These are phyloP conservation scores for Verticillium klebahnii DNA, from an alignment of 2,329 filamentous ascomycete genomes.

Conservation along the genomic window DNA sequence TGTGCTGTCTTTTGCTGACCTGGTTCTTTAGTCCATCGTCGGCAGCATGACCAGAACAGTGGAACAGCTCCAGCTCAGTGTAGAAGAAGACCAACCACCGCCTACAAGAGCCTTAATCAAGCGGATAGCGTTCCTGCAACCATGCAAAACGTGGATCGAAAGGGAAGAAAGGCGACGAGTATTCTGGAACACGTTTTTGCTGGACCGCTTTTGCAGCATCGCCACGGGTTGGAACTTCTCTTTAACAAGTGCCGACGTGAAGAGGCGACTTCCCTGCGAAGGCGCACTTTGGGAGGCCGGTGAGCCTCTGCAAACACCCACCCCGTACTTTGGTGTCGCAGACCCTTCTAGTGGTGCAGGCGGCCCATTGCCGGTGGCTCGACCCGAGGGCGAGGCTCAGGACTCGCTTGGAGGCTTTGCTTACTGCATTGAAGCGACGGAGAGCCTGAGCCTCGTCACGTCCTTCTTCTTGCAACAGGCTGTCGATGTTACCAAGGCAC, in stretches of 20 bases:
- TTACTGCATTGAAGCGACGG: conserved; percentile 40
- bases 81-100: conserved; percentile 23
- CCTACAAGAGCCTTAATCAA: conserved; percentile 25
- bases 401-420: conserved; percentile 33
- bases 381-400: conserved; percentile 18
- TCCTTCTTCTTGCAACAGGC: conserved; percentile 37
- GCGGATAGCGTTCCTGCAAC: conserved; percentile 27
- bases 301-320: conserved; percentile 27
- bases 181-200: conserved; percentile 35
- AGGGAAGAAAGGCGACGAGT: conserved; percentile 32
- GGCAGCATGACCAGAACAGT: conserved; percentile 33
- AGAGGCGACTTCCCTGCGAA: conserved; percentile 32
- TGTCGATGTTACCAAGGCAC: conserved; percentile 28
- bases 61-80: conserved; percentile 30
- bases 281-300: conserved; percentile 31
- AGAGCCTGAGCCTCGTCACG: conserved; percentile 35
- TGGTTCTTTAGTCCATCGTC: conserved; percentile 22
- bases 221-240: conserved; percentile 32
- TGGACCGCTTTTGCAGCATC: conserved; percentile 35
- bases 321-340: conserved; percentile 35
- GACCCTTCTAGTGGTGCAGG: conserved; percentile 19
- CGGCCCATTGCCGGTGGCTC: conserved; percentile 13
- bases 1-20: not conserved
- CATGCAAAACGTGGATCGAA: conserved; percentile 27
- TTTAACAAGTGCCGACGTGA: conserved; percentile 29